Evolutionary conservation across 2,329 filamentous ascomycete species (phyloP), one percentile per base, ranked within the genome.

Genomic region (Diaporthe sp.): DNA sequence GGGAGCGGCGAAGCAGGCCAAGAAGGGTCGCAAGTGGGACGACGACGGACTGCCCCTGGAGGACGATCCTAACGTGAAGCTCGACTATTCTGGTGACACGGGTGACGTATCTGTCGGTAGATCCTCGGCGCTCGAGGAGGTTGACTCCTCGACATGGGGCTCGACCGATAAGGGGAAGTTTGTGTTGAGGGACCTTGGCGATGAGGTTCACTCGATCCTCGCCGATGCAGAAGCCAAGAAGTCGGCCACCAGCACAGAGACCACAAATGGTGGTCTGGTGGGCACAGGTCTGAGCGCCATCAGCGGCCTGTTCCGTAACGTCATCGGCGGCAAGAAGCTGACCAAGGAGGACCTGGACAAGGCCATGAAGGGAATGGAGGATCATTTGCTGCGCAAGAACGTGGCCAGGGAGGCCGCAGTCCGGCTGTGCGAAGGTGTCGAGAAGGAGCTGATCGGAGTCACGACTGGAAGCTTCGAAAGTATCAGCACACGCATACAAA

Each of bases 301-400:
- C 76, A 92, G 94, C 71, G 94, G 95, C 25, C 90, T 98, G 73
- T 98, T 99, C 87, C 92, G 95, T 77, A 98, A 98, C 81, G 93
- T 99, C 51, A 93, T 99, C 0, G 97, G 97, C 71, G 97, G 97
- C 77, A 98, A 98, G 87, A 94, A 93, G 0, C 86, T 99, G 80
- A 97, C 95, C 1, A 94, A 95, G 82, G 91, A 94, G 77, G 96
- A 98, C 80, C 89, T 99, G 30, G 93, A 95, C 76, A 97, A 97
- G 82, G 94, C 97, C 2, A 92, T 99, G 86, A 97, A 96, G 84
- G 94, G 93, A 42, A 98, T 99, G 95, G 95, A 98, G 81, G 95
- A 98, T 73, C 96, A 98, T 82, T 87, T 99, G 9, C 85, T 99
- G 75, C 92, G 93, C 85, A 99, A 99, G 87, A 99, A 99, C 80